A percentile compares a stretch with the other conserved stretches of the same genome.
Evolutionary conservation across 2,329 filamentous ascomycete genomes (phyloP).

Genomic region (Aureobasidium sp.): DNA sequence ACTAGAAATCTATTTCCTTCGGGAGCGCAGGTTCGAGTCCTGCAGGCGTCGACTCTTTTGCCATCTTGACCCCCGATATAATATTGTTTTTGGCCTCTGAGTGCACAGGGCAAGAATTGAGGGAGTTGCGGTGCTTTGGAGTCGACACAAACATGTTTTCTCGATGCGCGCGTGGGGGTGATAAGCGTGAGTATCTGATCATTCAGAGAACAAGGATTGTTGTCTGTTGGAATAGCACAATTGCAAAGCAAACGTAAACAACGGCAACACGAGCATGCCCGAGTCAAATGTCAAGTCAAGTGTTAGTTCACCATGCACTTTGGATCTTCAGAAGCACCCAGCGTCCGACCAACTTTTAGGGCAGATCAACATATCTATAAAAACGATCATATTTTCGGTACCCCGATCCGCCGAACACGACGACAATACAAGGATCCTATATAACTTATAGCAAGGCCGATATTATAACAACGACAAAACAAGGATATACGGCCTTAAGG

Average conservation of each 20-base stretch:
- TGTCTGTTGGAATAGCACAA: no score
- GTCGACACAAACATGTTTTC: no score
- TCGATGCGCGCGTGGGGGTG: no score
- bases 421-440: not conserved
- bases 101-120: not conserved
- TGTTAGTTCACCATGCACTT: not conserved
- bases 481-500: not conserved
- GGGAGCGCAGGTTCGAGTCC: slow-evolving; percentile 7
- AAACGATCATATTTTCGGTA: not conserved
- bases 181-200: no score
- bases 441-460: not conserved
- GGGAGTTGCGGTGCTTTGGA: not conserved
- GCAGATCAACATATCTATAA: not conserved
- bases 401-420: not conserved
- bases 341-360: not conserved
- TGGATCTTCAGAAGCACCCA: no score
- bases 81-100: not conserved
- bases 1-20: slow-evolving; percentile 14
- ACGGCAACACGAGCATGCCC: not conserved
- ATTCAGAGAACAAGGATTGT: not conserved
- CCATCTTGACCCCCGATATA: not conserved
- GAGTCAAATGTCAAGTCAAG: not conserved
- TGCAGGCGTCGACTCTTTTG: not conserved
- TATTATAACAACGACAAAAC: not conserved
- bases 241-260: not conserved